A percentile compares a stretch with the other conserved stretches of the same genome.
These are phyloP conservation scores for Daldinia childiae DNA, from an alignment of 495 filamentous ascomycete genomes.

Conservation along the genomic window DNA sequence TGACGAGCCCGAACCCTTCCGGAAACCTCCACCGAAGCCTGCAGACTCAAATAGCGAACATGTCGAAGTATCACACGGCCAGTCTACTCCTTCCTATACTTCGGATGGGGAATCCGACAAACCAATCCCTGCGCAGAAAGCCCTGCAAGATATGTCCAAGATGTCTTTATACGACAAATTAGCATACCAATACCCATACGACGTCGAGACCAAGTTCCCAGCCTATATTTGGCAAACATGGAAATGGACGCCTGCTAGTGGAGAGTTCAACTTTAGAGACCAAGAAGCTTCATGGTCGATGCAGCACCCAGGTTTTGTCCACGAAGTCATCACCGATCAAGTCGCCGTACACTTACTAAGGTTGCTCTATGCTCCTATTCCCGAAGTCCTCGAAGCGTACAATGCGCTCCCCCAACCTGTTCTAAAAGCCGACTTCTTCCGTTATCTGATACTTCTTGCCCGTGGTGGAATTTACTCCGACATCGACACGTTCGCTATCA, in stretches of 20 bases:
- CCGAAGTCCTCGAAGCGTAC: slow-evolving; percentile 94
- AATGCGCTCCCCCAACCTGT: slow-evolving; percentile 83
- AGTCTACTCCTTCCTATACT: slow-evolving; percentile 41
- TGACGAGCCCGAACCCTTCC: slow-evolving; percentile 38
- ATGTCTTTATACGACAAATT: slow-evolving; percentile 83
- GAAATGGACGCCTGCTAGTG: slow-evolving; percentile 87
- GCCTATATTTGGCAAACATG: slow-evolving; percentile 99
- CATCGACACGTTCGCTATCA: slow-evolving; percentile 89
- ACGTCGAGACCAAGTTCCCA: slow-evolving; percentile 85
- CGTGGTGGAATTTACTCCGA: slow-evolving; percentile 96
- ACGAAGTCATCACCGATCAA: slow-evolving; percentile 95
- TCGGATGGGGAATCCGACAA: slow-evolving; percentile 18
- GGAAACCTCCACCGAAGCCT: slow-evolving; percentile 54
- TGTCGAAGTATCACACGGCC: slow-evolving; percentile 41
- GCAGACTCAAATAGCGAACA: slow-evolving; percentile 36
- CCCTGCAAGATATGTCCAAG: slow-evolving; percentile 63
- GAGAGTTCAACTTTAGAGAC: slow-evolving; percentile 80
- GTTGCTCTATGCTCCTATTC: slow-evolving; percentile 86
- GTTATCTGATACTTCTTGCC: slow-evolving; percentile 92
- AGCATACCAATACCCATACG: slow-evolving; percentile 93
- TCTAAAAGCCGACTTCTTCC: slow-evolving; percentile 97
- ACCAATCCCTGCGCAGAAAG: slow-evolving; percentile 52
- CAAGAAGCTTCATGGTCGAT: slow-evolving; percentile 92
- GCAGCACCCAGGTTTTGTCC: slow-evolving; percentile 88
- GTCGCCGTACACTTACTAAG: slow-evolving; percentile 82